These are phyloP conservation scores for Crithidia expoeki DNA, from an alignment of 208 protist genomes.

Conservation along the genomic window DNA sequence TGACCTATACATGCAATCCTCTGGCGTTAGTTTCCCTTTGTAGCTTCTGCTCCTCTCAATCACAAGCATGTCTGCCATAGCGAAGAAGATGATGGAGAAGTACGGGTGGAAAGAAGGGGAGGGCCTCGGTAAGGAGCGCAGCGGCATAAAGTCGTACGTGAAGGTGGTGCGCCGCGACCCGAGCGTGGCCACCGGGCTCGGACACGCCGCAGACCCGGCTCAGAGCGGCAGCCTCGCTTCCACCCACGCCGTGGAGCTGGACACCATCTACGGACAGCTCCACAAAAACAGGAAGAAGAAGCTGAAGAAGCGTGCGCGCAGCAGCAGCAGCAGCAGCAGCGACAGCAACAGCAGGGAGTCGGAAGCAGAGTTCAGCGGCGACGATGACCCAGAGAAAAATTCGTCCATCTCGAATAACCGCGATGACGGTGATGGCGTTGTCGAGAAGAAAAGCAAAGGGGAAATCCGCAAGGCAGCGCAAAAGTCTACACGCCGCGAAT, in stretches of 20 bases:
- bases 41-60: background rate
- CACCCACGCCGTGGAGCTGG: constrained; percentile 66
- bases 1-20: too few species aligned
- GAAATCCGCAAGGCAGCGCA: background rate
- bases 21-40: too few species aligned
- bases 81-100: constrained; percentile 84
- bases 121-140: constrained; percentile 77
- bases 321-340: constrained; percentile 15
- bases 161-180: constrained; percentile 80
- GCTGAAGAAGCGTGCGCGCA: constrained; percentile 6
- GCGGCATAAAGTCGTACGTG: constrained; percentile 73
- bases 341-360: background rate
- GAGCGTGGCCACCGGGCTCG: constrained; percentile 66
- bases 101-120: constrained; percentile 87
- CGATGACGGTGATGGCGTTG: background rate
- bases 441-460: background rate
- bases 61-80: constrained; percentile 60
- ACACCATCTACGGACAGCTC: constrained; percentile 61
- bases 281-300: constrained; percentile 26
- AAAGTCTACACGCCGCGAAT: constrained; percentile 1
- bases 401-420: background rate
- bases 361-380: background rate
- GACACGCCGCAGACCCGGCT: constrained; percentile 67
- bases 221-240: constrained; percentile 47
- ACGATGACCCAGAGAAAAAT: background rate